These are phyloP conservation scores for Grifola frondosa DNA, from an alignment of 1,284 basidiomycete genomes.

Conservation along the genomic window DNA sequence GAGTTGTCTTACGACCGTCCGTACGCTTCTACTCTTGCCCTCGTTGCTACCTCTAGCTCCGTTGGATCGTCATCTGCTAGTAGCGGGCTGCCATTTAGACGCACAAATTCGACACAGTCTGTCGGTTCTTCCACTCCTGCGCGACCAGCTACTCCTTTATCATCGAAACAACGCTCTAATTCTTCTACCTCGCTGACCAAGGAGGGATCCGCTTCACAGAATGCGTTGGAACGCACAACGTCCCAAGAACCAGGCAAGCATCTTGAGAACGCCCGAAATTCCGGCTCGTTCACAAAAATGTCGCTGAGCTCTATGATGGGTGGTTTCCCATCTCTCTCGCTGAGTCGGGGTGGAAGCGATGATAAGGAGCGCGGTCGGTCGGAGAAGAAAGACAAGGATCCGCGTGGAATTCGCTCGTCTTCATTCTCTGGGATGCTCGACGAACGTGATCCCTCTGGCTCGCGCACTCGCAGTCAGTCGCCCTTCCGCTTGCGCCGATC, in stretches of 20 bases:
- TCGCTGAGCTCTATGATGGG: constrained; percentile 72
- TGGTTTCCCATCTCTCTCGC: constrained; percentile 58
- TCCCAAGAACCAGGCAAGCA: constrained; percentile 34
- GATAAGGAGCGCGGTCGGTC: constrained; percentile 56
- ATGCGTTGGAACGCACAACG: constrained; percentile 51
- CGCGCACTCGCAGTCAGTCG: constrained; percentile 67
- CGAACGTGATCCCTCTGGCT: constrained; percentile 29
- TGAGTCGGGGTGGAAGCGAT: constrained; percentile 49
- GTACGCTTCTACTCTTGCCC: constrained; percentile 9
- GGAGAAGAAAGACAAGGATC: constrained; percentile 33
- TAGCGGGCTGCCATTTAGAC: constrained; percentile 24
- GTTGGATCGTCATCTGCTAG: constrained; percentile 14
- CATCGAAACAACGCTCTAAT: constrained; percentile 29
- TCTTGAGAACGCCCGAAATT: constrained; percentile 31
- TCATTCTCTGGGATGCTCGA: constrained; percentile 39
- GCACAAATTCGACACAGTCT: constrained; percentile 32
- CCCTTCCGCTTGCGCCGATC: constrained; percentile 67
- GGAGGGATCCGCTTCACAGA: constrained; percentile 46
- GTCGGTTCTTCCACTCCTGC: constrained; percentile 30
- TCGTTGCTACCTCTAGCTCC: constrained; percentile 17
- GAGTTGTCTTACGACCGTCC: constrained; percentile 29
- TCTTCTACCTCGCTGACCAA: constrained; percentile 33
- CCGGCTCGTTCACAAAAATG: constrained; percentile 58
- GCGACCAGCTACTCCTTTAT: constrained; percentile 32
- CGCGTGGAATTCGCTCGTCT: constrained; percentile 49